phyloP scores from a whole-genome alignment of 495 filamentous ascomycete genomes.

The Xylaria sp. region DNA sequence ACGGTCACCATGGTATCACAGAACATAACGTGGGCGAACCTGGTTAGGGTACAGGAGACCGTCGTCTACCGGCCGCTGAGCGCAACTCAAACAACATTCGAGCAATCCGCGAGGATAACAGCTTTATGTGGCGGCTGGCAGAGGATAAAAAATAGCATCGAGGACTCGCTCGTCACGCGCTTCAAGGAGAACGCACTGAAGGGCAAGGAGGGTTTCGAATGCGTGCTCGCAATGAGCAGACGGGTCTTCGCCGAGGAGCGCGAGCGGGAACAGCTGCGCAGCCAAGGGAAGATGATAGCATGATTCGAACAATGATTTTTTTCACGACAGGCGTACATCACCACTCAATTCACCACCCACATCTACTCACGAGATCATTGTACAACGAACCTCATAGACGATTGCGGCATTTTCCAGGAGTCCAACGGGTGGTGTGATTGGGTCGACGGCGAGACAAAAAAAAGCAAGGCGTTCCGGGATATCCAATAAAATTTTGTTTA shows the following conservation, averaged over 20 bases:
- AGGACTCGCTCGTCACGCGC: slow-evolving; percentile 85
- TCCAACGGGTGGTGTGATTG: slow-evolving; percentile 25
- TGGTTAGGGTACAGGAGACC: slow-evolving; percentile 88
- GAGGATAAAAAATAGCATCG: slow-evolving; percentile 90
- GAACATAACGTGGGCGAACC: slow-evolving; percentile 88
- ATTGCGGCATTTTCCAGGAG: slow-evolving; percentile 39
- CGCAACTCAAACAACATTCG: slow-evolving; percentile 74
- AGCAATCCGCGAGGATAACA: slow-evolving; percentile 88
- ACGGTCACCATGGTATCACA: slow-evolving; percentile 93
- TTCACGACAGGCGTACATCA: slow-evolving; percentile 19
- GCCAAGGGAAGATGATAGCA: slow-evolving; percentile 36
- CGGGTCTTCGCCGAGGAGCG: slow-evolving; percentile 90
- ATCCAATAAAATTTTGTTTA: slow-evolving; percentile 36
- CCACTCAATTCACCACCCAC: slow-evolving; percentile 1
- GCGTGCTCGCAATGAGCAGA: slow-evolving; percentile 90
- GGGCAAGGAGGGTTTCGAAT: slow-evolving; percentile 92
- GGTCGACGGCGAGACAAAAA: slow-evolving; percentile 28
- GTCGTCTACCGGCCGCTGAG: slow-evolving; percentile 78
- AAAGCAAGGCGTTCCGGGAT: slow-evolving; percentile 47
- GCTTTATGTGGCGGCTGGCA: slow-evolving; percentile 96
- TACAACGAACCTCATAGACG: slow-evolving; percentile 34
- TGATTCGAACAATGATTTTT: slow-evolving; percentile 4
- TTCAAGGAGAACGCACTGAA: slow-evolving; percentile 90
- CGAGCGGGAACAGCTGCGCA: slow-evolving; percentile 59
- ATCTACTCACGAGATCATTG: slow-evolving; percentile 18